Conservation (phyloP, 139 green algal genomes). For the Edaphochlamys debaryana region DNA sequence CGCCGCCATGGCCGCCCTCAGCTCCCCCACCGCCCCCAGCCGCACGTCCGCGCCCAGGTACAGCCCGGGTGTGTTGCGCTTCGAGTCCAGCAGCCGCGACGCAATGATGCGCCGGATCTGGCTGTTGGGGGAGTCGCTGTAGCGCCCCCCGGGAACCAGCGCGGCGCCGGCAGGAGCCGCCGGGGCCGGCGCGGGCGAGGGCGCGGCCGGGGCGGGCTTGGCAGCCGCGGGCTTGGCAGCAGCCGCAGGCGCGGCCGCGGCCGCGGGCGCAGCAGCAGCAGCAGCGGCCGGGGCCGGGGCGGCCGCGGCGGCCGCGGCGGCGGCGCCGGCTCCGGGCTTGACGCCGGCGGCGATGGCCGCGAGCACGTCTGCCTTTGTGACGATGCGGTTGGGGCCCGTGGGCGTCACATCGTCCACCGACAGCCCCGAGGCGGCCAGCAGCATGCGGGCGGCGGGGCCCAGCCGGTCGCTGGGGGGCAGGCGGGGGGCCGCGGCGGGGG, state of each 20-base stretch:
- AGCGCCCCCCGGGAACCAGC: too few species aligned
- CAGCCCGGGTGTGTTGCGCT: slow-evolving; percentile 80
- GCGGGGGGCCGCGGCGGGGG: neutral
- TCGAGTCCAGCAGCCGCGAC: slow-evolving; percentile 87
- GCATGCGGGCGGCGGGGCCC: slow-evolving; percentile 75
- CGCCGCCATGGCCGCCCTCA: slow-evolving; percentile 74
- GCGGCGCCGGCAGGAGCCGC: too few species aligned
- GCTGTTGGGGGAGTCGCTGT: slow-evolving; percentile 79
- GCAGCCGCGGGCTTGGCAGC: neutral
- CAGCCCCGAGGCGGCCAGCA: slow-evolving; percentile 61
- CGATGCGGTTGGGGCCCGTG: slow-evolving; percentile 81
- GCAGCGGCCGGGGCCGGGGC: neutral
- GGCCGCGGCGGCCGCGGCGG: neutral
- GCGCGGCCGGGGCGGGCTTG: neutral
- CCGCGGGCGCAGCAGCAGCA: neutral
- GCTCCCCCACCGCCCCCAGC: slow-evolving; percentile 65
- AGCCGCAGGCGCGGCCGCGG: neutral
- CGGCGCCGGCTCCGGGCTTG: slow-evolving; percentile 24
- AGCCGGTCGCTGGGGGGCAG: slow-evolving; percentile 54
- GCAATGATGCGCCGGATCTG: slow-evolving; percentile 92
- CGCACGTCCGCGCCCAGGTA: slow-evolving; percentile 79
- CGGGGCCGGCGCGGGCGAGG: neutral
- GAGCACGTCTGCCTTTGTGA: slow-evolving; percentile 93
- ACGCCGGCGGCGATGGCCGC: slow-evolving; percentile 70
- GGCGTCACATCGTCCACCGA: slow-evolving; percentile 42